A percentile compares a stretch with the other conserved stretches of the same genome.
Conservation (phyloP, 2,329 filamentous ascomycete species). For the Colletotrichum lindemuthianum region DNA sequence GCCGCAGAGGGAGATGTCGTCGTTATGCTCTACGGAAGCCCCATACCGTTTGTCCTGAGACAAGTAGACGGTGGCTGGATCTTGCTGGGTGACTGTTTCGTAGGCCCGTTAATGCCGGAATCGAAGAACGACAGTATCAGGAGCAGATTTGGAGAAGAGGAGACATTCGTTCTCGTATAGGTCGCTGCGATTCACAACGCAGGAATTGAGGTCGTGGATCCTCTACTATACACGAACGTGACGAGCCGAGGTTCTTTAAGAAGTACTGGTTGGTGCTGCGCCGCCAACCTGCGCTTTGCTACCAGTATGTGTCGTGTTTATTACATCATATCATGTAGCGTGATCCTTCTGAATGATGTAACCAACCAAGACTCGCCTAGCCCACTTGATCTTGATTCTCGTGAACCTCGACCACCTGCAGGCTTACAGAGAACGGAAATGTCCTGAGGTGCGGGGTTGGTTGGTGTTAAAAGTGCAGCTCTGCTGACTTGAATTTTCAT, state of each 20-base stretch:
- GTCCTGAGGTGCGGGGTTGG: slow-evolving; percentile 9
- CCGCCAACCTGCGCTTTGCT: slow-evolving; percentile 8
- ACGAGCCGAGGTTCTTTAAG: not conserved
- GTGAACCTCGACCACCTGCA: not conserved
- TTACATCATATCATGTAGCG: slow-evolving; percentile 26
- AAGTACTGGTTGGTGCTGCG: not conserved
- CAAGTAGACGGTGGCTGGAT: slow-evolving; percentile 1
- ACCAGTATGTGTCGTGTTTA: not conserved
- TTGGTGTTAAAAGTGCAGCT: not conserved
- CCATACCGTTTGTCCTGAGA: slow-evolving; percentile 14
- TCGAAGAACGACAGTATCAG: not conserved
- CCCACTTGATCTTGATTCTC: not conserved
- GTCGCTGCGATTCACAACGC: not conserved
- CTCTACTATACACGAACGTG: not conserved
- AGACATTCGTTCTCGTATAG: slow-evolving; percentile 6
- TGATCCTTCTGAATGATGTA: not conserved
- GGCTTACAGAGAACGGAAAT: not conserved
- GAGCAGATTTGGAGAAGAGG: not conserved
- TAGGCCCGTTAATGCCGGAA: slow-evolving; percentile 21
- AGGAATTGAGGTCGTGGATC: not conserved
- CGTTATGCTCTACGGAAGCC: not conserved
- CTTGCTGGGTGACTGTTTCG: slow-evolving; percentile 11
- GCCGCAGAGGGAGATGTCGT: slow-evolving; percentile 2
- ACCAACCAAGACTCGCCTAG: not conserved
- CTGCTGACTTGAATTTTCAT: too few species aligned